Evolutionary conservation across 768 basidiomycete species (phyloP), one percentile per base, ranked within the genome.

Genomic region (Mrakia frigida): DNA sequence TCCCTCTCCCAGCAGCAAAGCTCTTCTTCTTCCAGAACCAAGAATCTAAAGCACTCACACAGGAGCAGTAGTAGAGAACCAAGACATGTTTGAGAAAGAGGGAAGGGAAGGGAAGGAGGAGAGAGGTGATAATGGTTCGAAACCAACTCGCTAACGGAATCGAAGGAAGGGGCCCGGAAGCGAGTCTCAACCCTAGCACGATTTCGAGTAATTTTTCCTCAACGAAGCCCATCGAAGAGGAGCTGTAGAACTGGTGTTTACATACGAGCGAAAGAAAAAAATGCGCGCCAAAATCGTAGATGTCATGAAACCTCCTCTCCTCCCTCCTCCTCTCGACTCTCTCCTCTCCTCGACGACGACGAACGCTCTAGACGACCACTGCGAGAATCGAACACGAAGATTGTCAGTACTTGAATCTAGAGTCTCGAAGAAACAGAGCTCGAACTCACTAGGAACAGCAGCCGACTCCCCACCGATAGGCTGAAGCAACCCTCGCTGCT

Each of bases 51-150:
- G n/a, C n/a, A 74, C 73, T 43, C 46, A 74, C 73, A 50, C 61
- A 37, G 73, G 73, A 46, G 73, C 73, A 25, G 56, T 37, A 39
- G 65, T 37, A 52, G 73, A 65, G 73, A 74, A 74, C 73, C 73
- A 74, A 35, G 73, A 74, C 73, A 74, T 74, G 31, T 16, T 28
- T 11, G 3, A 31, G 59, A 33, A 10, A 25, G 13, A 28, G 10
- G 46, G 31, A 0, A 13, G 46, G n/a, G 43, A n/a, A 52, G 46
- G 43, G 39, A 21, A 50, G 43, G 28, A 52, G 69, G 28, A 23
- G n/a, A 9, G 39, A 41, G 46, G 69, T 37, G 43, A 31, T 50
- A 46, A 28, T 2, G 28, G 69, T 31, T 37, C 18, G 16, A 21
- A 50, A 50, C 46, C 13, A 50, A 46, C 43, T 46, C 18, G 5